Conservation (phyloP, 2,329 filamentous ascomycete genomes). For the Stagonosporopsis vannaccii region DNA sequence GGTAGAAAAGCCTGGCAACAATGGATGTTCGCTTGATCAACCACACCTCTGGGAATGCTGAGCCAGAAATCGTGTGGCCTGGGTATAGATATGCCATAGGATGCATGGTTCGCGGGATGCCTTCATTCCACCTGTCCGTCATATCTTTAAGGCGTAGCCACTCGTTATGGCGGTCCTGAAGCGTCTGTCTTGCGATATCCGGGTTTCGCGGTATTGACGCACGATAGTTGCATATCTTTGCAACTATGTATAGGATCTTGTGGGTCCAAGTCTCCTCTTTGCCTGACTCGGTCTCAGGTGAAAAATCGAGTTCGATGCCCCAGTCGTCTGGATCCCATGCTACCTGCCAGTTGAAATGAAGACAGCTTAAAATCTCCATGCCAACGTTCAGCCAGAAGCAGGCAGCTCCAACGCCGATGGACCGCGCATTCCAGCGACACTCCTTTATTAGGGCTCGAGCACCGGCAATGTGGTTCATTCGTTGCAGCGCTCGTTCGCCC, state of each 20-base stretch:
- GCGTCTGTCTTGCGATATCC: slow-evolving; percentile 64
- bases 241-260: slow-evolving; percentile 86
- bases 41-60: slow-evolving; percentile 87
- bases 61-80: slow-evolving; percentile 71
- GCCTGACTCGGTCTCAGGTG: slow-evolving; percentile 63
- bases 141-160: slow-evolving; percentile 83
- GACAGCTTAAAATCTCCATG: slow-evolving; percentile 87
- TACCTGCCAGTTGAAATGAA: slow-evolving; percentile 85
- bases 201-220: slow-evolving; percentile 70
- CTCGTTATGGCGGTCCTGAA: slow-evolving; percentile 72
- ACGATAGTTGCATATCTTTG: slow-evolving; percentile 85
- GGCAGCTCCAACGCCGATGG: slow-evolving; percentile 79
- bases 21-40: slow-evolving; percentile 83
- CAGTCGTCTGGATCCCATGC: slow-evolving; percentile 91
- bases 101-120: slow-evolving; percentile 84
- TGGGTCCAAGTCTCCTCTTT: slow-evolving; percentile 87
- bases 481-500: slow-evolving; percentile 77
- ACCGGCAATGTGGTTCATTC: slow-evolving; percentile 90
- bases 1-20: slow-evolving; percentile 85
- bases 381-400: slow-evolving; percentile 96
- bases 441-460: slow-evolving; percentile 87
- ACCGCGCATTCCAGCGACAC: slow-evolving; percentile 84
- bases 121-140: slow-evolving; percentile 82
- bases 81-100: slow-evolving; percentile 80
- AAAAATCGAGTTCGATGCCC: slow-evolving; percentile 82